phyloP scores from a whole-genome alignment of 176 grass and related monocot species.

The Oryza coarctata region DNA sequence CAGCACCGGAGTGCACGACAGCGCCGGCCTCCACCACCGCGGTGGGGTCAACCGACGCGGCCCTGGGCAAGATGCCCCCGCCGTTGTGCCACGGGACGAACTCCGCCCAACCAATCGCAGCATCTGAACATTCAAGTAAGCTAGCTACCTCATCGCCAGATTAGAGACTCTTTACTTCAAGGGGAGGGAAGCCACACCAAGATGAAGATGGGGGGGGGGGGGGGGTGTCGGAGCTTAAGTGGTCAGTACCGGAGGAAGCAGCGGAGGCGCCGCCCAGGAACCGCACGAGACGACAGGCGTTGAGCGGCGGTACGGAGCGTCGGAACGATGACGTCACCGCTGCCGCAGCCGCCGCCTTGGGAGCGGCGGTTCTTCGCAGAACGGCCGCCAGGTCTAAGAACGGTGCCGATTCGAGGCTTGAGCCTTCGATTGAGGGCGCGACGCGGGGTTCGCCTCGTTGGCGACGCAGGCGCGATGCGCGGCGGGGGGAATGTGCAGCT shows the following conservation, averaged over 20 bases:
- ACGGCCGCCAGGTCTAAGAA: neutral
- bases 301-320: neutral
- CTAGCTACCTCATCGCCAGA: neutral
- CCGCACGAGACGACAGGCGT: neutral
- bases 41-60: constrained; percentile 39
- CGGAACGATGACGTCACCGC: neutral
- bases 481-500: too few relatives aligned
- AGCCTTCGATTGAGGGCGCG: too few relatives aligned
- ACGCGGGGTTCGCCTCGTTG: too few relatives aligned
- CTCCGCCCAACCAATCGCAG: neutral
- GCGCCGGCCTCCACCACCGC: constrained; percentile 47
- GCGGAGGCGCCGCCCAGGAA: neutral
- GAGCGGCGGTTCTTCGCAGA: neutral
- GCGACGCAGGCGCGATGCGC: too few relatives aligned
- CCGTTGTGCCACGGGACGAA: constrained; percentile 60
- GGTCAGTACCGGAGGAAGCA: neutral
- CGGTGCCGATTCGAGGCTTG: too few relatives aligned
- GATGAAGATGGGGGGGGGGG: neutral
- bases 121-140: constrained; percentile 6
- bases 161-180: neutral
- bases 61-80: constrained; percentile 47
- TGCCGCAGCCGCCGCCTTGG: neutral
- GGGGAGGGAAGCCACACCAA: too few relatives aligned
- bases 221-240: neutral
- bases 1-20: constrained; percentile 51